A percentile compares a stretch with the other conserved stretches of the same genome.
Evolutionary conservation across 345 rosid genomes (phyloP).

Genomic region (Camelina neglecta): DNA sequence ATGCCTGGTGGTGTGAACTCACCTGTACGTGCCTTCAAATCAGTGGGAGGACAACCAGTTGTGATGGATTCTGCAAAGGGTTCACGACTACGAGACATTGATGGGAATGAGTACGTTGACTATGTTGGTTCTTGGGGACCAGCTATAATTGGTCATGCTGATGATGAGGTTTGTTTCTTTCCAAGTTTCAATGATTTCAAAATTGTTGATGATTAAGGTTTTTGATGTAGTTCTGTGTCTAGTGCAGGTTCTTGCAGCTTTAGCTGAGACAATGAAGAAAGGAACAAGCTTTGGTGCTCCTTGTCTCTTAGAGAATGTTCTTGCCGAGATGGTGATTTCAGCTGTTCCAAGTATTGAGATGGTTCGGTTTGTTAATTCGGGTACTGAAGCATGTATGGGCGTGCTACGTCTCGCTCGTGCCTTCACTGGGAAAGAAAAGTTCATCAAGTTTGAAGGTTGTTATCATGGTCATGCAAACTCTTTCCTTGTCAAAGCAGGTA

Average conservation of each 20-base stretch:
- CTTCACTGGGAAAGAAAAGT: constrained; percentile 56
- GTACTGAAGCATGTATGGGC: constrained; percentile 96
- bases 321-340: constrained; percentile 88
- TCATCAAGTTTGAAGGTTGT: constrained; percentile 93
- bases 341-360: constrained; percentile 91
- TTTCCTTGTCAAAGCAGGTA: constrained; percentile 91
- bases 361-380: constrained; percentile 92
- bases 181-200: background rate
- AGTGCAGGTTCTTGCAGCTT: constrained; percentile 76
- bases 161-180: constrained; percentile 62
- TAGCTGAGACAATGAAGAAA: constrained; percentile 90
- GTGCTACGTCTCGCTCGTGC: constrained; percentile 92
- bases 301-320: constrained; percentile 83
- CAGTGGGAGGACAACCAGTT: constrained; percentile 86
- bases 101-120: constrained; percentile 86
- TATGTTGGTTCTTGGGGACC: constrained; percentile 96
- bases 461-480: constrained; percentile 97
- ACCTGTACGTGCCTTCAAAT: constrained; percentile 86
- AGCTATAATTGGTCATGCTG: constrained; percentile 88
- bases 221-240: constrained; percentile 45
- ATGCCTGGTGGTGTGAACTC: constrained; percentile 93
- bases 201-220: background rate
- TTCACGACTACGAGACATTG: constrained; percentile 77
- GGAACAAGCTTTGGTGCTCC: constrained; percentile 99
- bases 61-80: constrained; percentile 84